These are phyloP conservation scores for Ophiorrhiza pumila DNA, from an alignment of 257 asterid genomes.

Conservation along the genomic window DNA sequence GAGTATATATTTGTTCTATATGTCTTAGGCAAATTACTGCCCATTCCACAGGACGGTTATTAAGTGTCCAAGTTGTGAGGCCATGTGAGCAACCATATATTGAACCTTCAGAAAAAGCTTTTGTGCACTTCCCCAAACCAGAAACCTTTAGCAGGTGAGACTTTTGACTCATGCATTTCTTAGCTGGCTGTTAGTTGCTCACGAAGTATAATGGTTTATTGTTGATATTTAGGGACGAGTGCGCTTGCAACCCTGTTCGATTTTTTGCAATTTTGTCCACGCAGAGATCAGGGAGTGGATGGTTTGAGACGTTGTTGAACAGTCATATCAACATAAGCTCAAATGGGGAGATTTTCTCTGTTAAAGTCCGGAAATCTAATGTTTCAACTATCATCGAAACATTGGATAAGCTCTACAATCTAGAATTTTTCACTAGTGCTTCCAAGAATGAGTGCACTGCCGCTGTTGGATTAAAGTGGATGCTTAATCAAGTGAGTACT, in stretches of 20 bases:
- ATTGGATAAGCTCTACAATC: slow-evolving; percentile 73
- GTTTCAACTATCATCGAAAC: slow-evolving; percentile 63
- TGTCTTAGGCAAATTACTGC: slow-evolving; percentile 65
- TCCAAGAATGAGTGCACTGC: slow-evolving; percentile 97
- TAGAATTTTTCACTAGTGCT: slow-evolving; percentile 86
- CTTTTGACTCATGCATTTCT: neutral
- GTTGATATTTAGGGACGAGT: slow-evolving; percentile 61
- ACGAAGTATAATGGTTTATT: slow-evolving; percentile 5
- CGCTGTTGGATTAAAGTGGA: slow-evolving; percentile 97
- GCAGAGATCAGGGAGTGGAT: slow-evolving; percentile 95
- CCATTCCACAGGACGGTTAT: slow-evolving; percentile 27
- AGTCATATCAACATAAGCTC: slow-evolving; percentile 85
- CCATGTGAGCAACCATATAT: slow-evolving; percentile 48
- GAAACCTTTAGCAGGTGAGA: slow-evolving; percentile 70
- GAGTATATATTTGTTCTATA: slow-evolving; percentile 66
- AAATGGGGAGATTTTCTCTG: slow-evolving; percentile 91
- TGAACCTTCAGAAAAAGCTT: slow-evolving; percentile 57
- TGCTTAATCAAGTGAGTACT: slow-evolving; percentile 79
- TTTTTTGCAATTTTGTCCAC: slow-evolving; percentile 82
- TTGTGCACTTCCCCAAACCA: slow-evolving; percentile 73
- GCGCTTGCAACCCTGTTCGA: slow-evolving; percentile 77
- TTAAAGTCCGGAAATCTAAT: slow-evolving; percentile 63
- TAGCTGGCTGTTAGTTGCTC: neutral
- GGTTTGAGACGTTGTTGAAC: slow-evolving; percentile 87
- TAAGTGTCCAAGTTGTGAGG: slow-evolving; percentile 42